Conservation (phyloP, 164 flowering plant species). For the Chimonanthus praecox region DNA sequence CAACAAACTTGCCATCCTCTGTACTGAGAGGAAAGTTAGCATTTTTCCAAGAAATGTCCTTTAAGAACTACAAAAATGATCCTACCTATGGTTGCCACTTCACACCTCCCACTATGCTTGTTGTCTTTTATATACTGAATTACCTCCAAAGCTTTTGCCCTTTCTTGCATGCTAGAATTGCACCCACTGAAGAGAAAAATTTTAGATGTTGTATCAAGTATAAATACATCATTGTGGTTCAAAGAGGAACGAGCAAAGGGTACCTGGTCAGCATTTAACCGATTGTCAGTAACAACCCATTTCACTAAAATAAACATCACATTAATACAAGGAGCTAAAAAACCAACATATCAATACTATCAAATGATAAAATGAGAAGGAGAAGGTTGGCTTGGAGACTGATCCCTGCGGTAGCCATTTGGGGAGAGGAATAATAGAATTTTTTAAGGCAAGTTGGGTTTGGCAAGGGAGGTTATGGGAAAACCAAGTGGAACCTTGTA, state of each 20-base stretch:
- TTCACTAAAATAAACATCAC: background rate
- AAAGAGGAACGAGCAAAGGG: constrained; percentile 62
- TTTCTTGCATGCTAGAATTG: constrained; percentile 62
- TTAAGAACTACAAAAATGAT: constrained; percentile 4
- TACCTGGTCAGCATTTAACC: constrained; percentile 33
- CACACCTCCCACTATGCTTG: constrained; percentile 51
- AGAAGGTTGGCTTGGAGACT: too few species aligned
- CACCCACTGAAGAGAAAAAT: constrained; percentile 63
- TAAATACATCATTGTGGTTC: constrained; percentile 65
- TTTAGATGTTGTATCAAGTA: constrained; percentile 65
- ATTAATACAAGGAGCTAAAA: background rate
- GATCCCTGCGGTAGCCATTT: too few species aligned
- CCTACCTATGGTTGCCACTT: constrained; percentile 57
- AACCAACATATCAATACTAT: background rate
- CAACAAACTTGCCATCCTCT: constrained; percentile 79
- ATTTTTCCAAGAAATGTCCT: background rate
- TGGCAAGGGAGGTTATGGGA: too few species aligned
- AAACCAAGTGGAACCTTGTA: too few species aligned
- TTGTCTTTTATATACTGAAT: constrained; percentile 58
- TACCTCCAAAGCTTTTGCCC: constrained; percentile 77
- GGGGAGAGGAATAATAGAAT: too few species aligned
- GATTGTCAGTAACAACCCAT: background rate
- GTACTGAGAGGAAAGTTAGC: constrained; percentile 14
- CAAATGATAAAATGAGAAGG: background rate
- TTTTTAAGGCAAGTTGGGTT: too few species aligned